Evolutionary conservation across 2,329 filamentous ascomycete genomes (phyloP).

Genomic region (Penicillium sp.): DNA sequence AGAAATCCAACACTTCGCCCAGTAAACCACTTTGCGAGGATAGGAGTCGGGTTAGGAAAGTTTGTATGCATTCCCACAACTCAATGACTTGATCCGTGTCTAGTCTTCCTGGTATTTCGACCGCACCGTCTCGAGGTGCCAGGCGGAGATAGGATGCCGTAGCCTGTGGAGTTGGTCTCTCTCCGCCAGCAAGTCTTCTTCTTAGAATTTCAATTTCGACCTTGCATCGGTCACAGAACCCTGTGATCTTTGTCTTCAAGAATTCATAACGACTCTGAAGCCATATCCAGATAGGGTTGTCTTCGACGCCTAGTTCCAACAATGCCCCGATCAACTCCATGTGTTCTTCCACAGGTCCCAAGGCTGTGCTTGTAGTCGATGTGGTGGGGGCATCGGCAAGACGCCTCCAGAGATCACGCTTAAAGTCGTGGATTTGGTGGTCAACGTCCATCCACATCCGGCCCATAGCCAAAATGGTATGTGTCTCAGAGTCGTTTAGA

Average conservation of each 20-base stretch:
- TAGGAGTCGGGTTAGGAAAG: conserved; percentile 71
- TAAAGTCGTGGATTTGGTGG: conserved; percentile 80
- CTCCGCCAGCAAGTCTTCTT: conserved; percentile 71
- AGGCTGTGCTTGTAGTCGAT: conserved; percentile 52
- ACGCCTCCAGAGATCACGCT: conserved; percentile 83
- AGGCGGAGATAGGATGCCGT: conserved; percentile 75
- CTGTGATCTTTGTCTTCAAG: conserved; percentile 79
- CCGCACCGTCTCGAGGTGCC: conserved; percentile 65
- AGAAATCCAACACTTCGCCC: conserved; percentile 88
- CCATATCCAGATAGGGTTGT: conserved; percentile 97
- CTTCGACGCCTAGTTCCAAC: conserved; percentile 89
- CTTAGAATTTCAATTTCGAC: conserved; percentile 91
- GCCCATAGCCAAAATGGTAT: conserved; percentile 82
- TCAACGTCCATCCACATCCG: conserved; percentile 96
- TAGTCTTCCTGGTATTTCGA: conserved; percentile 62
- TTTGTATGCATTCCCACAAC: conserved; percentile 85
- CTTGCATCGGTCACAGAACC: conserved; percentile 78
- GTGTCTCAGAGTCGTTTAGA: conserved; percentile 75
- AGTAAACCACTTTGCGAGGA: conserved; percentile 74
- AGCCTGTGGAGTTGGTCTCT: conserved; percentile 67
- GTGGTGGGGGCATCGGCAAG: conserved; percentile 67
- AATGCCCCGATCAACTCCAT: conserved; percentile 88
- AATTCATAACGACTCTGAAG: conserved; percentile 85
- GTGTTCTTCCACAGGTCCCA: conserved; percentile 69
- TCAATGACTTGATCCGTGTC: conserved; percentile 81